A percentile compares a stretch with the other conserved stretches of the same genome.
phyloP scores from a whole-genome alignment of 2,329 filamentous ascomycete species.

The Chaetomium strumarium region DNA sequence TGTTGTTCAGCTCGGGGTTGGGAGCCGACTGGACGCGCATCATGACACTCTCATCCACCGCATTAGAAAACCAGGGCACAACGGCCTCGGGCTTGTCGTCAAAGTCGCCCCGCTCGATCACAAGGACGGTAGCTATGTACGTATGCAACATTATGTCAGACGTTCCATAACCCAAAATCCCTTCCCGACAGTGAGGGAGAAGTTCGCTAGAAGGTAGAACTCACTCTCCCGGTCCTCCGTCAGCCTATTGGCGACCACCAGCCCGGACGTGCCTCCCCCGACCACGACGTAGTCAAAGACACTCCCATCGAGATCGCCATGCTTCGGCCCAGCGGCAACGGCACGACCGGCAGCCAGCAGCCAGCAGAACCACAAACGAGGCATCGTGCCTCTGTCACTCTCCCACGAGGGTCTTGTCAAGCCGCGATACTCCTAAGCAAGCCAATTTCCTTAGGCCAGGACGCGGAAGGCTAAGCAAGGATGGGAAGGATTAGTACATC shows the following conservation, averaged over 20 bases:
- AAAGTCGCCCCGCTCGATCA: constrained; percentile 21
- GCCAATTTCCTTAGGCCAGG: too few relatives aligned
- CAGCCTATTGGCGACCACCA: constrained; percentile 18
- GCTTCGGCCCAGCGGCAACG: background rate
- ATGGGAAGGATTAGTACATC: too few relatives aligned
- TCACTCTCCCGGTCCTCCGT: constrained; percentile 29
- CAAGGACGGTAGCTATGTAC: constrained; percentile 16
- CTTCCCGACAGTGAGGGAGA: too few relatives aligned
- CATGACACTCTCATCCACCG: constrained; percentile 17
- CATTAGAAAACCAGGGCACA: constrained; percentile 18
- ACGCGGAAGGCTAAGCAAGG: too few relatives aligned
- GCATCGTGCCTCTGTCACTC: background rate
- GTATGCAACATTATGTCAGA: too few relatives aligned
- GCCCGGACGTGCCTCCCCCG: constrained; percentile 10
- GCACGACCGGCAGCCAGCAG: background rate
- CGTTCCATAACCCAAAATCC: too few relatives aligned
- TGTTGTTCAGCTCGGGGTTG: constrained; percentile 18
- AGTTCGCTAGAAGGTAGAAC: too few relatives aligned
- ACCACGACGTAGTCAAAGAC: constrained; percentile 16
- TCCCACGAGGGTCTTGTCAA: too few relatives aligned
- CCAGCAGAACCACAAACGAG: background rate
- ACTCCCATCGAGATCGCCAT: background rate
- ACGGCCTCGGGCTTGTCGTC: constrained; percentile 21
- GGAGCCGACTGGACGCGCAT: constrained; percentile 17
- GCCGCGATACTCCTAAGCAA: too few relatives aligned